Base-by-base conservation (phyloP, 176 grass and related monocot species). In the Oryza officinalis region DNA sequence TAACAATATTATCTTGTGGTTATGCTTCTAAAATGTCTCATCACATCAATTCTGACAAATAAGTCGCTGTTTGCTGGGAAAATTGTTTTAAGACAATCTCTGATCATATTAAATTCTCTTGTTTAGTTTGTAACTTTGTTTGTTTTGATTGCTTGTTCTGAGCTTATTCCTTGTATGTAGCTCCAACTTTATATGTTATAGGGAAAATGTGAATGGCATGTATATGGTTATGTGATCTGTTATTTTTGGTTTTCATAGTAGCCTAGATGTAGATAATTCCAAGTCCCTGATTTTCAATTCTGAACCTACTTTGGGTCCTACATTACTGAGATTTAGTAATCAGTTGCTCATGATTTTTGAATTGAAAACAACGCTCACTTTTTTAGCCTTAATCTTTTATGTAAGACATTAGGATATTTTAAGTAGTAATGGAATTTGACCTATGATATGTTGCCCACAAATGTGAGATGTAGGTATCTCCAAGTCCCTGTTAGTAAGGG, bases 11-110 rank as follows among this genome's bases (percentile, higher is more conserved):
- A 31, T 67, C 23, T 37, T 1, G 30, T 96, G 67, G 86, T 87
- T 87, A 49, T 89, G 68, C 88, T 90, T 89, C 83, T 87, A 93
- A 96, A 96, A 91, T 84, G 46, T 87, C 91, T 81, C 86, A 54
- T 77, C 59, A 93, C 77, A 96, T 72, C 5, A 75, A 10, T 70
- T 20, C 2, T 13, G 14, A 66, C 26, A 31, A 11, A 3, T 0
- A 8, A 57, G 6, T 1, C 23, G 18, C 17, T 25, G 22, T 26
- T 17, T 27, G 2, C n/a, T 22, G 15, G 6, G 8, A 7, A 13
- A 11, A 25, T 8, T 17, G 2, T 0, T 65, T 74, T 41, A 23
- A 32, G 13, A 20, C 50, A 6, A 81, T 2, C 4, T 13, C 22
- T 49, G 4, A 49, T 31, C 57, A 25, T 67, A 18, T 49, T 45